A percentile compares a stretch with the other conserved stretches of the same genome.
These are phyloP conservation scores for Trebouxia sp. DNA, from an alignment of 139 green algal species.

Conservation along the genomic window DNA sequence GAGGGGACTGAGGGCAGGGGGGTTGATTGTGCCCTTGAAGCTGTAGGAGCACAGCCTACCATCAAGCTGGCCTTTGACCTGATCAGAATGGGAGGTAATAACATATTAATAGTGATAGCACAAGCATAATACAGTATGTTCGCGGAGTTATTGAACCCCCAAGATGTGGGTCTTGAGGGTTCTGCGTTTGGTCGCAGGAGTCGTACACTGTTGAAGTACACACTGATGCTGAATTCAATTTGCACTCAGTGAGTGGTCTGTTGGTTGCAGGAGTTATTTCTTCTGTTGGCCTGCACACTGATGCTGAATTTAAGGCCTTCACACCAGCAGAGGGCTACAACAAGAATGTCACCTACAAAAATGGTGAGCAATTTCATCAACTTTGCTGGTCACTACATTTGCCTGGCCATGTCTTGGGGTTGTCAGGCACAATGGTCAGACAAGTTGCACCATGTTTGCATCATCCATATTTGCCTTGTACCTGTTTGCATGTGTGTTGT, in stretches of 20 bases:
- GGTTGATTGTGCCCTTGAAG: constrained; percentile 65
- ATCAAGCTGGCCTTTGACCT: constrained; percentile 59
- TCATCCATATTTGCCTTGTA: no score
- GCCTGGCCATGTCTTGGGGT: no score
- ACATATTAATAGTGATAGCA: no score
- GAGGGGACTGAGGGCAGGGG: constrained; percentile 52
- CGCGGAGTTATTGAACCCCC: no score
- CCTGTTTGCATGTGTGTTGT: no score
- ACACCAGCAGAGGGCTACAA: constrained; percentile 52
- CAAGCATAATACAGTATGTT: no score
- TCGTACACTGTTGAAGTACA: not conserved
- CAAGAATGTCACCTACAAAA: constrained; percentile 50
- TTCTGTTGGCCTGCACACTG: constrained; percentile 48
- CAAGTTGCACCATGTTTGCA: no score
- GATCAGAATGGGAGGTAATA: constrained; percentile 56
- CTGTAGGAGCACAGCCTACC: constrained; percentile 45
- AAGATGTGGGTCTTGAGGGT: no score
- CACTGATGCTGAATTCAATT: not conserved
- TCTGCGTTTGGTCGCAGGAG: no score
- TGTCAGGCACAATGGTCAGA: no score
- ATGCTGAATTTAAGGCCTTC: constrained; percentile 27
- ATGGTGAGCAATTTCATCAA: constrained; percentile 11
- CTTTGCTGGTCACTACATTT: no score
- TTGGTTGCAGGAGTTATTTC: constrained; percentile 34
- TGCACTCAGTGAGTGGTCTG: not conserved